Evolutionary conservation across 73 alveolate genomes (phyloP).

Genomic region (Tetrahymena borealis): DNA sequence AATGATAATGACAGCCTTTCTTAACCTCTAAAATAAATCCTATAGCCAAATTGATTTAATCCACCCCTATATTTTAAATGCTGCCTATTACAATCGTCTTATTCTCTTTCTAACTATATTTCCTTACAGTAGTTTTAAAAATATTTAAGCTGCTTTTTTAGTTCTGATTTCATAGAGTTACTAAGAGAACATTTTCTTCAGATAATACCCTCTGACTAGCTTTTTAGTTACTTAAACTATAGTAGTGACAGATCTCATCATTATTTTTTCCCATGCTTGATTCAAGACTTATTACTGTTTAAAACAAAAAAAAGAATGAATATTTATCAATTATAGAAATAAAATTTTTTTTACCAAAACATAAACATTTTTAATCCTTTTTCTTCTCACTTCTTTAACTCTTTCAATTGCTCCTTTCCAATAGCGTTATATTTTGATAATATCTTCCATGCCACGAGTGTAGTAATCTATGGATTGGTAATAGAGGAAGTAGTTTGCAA

Average conservation of each 20-base stretch:
- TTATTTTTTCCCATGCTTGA: conserved; percentile 49
- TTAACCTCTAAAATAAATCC: conserved; percentile 44
- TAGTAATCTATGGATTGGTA: background rate
- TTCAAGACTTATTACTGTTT: background rate
- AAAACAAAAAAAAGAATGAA: background rate
- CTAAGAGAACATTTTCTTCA: conserved; percentile 28
- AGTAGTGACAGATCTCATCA: conserved; percentile 25
- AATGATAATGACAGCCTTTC: conserved; percentile 36
- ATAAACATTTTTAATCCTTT: background rate
- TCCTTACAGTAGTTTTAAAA: conserved; percentile 44
- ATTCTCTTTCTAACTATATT: conserved; percentile 52
- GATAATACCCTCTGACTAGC: conserved; percentile 24
- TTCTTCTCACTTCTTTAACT: background rate
- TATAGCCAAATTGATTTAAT: conserved; percentile 53
- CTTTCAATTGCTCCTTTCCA: background rate
- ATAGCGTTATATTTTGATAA: background rate
- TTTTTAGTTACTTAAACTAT: conserved; percentile 56
- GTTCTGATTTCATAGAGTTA: conserved; percentile 38
- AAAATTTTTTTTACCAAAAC: conserved; percentile 2
- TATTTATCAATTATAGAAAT: background rate
- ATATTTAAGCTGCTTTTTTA: conserved; percentile 37
- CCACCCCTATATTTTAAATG: conserved; percentile 50
- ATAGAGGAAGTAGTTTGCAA: background rate
- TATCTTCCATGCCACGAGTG: background rate
- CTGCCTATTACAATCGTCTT: conserved; percentile 48